Base-by-base conservation (phyloP, 2,329 filamentous ascomycete species). In the Trichoderma sp. region DNA sequence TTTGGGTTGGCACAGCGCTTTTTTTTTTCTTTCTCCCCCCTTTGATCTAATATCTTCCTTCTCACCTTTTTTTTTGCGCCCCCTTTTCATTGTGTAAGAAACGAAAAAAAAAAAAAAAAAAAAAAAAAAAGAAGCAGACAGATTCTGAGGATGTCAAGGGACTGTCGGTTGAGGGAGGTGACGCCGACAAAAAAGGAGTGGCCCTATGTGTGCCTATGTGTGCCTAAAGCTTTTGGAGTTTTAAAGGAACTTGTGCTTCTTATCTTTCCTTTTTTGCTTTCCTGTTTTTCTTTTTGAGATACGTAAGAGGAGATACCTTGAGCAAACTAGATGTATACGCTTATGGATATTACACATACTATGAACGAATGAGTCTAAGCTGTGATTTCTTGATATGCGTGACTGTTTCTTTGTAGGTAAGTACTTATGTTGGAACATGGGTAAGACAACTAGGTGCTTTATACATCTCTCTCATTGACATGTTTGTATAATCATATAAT, bases 241-340 rank as follows among this genome's bases (percentile, higher is more conserved):
- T 42, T 66, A 37, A 45, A 34, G 66, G 58, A 37, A 39, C 29
- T 12, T 17, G 22, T 42, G 42, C 27, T 25, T 66, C 4, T 48
- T 56, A 15, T 25, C 22, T 19, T 64, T 52, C 13, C 13, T 22
- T 27, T 42, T 64, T 22, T 35, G 12, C 22, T 29, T 60, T 35
- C 42, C 35, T 13, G 8, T 42, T 34, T 64, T 45, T 54, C 27
- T 9, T 48, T 64, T 34, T 67, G 56, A 29, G 57, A 64, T 48
- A 48, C 15, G 50, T 34, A 34, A 57, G 39, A 48, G 39, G 50
- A 34, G 37, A 37, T 48, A 57, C 34, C 42, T 22, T 37, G 66
- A 57, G 37, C 19, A 52, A 45, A 63, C 17, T 68, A 68, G 67
- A 68, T 68, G 59, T 69, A 69, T 57, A 68, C 53, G 59, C 53